A percentile compares a stretch with the other conserved stretches of the same genome.
These are phyloP conservation scores for Colletotrichum musae DNA, from an alignment of 2,329 filamentous ascomycete genomes.

Conservation along the genomic window DNA sequence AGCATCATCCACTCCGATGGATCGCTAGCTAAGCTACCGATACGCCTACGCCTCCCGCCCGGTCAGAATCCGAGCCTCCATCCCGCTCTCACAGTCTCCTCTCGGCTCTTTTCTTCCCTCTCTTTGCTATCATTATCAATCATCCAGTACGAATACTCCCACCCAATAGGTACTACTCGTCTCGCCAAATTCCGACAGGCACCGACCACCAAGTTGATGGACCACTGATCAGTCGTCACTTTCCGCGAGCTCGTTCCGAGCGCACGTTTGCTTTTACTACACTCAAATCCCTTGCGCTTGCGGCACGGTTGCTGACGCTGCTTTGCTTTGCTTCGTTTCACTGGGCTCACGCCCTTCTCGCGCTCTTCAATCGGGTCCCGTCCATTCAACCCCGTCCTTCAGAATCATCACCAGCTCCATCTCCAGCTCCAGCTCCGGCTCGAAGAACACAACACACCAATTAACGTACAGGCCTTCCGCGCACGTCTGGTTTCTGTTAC, in stretches of 20 bases:
- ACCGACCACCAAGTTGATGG: conserved; percentile 1
- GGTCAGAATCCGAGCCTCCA: conserved; percentile 39
- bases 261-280: conserved; percentile 1
- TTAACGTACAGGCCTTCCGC: conserved; percentile 12
- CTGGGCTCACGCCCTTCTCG: conserved; percentile 29
- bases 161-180: not conserved
- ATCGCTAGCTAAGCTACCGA: conserved; percentile 24
- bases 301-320: conserved; percentile 2
- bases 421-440: not conserved
- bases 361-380: conserved; percentile 19
- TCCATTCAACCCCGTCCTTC: conserved; percentile 14
- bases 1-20: conserved; percentile 8
- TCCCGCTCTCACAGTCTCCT: not conserved
- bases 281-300: not conserved
- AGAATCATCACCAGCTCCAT: not conserved
- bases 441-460: conserved; percentile 24
- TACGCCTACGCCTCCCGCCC: conserved; percentile 38
- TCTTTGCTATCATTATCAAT: conserved; percentile 21
- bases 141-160: conserved; percentile 14
- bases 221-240: too few species aligned
- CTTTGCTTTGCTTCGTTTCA: not conserved
- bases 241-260: not conserved
- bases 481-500: conserved; percentile 33
- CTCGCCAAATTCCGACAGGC: conserved; percentile 26
- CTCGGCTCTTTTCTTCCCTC: conserved; percentile 28